Evolutionary conservation across 164 flowering plant species (phyloP).

Genomic region (Dillenia turbinata): DNA sequence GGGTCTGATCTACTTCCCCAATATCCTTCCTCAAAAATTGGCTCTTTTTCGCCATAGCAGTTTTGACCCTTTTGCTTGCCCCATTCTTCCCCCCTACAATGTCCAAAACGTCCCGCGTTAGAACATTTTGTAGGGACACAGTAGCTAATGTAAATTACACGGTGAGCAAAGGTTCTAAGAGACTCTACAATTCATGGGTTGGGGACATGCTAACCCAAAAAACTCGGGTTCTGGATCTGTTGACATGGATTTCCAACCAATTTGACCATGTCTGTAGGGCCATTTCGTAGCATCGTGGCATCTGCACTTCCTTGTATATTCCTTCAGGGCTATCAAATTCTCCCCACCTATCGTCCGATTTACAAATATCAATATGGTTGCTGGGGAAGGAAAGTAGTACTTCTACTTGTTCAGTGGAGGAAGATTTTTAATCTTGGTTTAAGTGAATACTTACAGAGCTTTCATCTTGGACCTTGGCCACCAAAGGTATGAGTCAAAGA

Average conservation of each 20-base stretch:
- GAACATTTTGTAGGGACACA: too few relatives aligned
- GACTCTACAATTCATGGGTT: conserved; percentile 41
- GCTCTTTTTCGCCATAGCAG: conserved; percentile 43
- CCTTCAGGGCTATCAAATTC: conserved; percentile 39
- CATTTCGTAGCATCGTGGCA: conserved; percentile 50
- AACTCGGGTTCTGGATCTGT: conserved; percentile 31
- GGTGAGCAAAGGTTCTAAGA: too few relatives aligned
- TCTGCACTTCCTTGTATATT: conserved; percentile 39
- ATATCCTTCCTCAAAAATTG: conserved; percentile 30
- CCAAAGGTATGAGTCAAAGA: conserved; percentile 78
- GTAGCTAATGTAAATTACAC: too few relatives aligned
- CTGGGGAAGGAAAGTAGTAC: too few relatives aligned
- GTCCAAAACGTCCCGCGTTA: too few relatives aligned
- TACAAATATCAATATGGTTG: too few relatives aligned
- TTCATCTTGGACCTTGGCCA: conserved; percentile 68
- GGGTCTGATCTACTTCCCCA: conserved; percentile 37
- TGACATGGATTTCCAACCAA: conserved; percentile 58
- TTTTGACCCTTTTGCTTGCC: conserved; percentile 30
- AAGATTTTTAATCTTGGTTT: background rate
- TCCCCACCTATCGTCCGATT: conserved; percentile 41
- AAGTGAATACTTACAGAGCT: conserved; percentile 34
- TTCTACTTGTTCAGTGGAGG: too few relatives aligned
- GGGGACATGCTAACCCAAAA: conserved; percentile 62
- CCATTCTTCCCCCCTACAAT: conserved; percentile 53
- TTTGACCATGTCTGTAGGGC: conserved; percentile 60